A percentile compares a stretch with the other conserved stretches of the same genome.
phyloP scores from a whole-genome alignment of 345 rosid genomes.

The Turnera subulata region DNA sequence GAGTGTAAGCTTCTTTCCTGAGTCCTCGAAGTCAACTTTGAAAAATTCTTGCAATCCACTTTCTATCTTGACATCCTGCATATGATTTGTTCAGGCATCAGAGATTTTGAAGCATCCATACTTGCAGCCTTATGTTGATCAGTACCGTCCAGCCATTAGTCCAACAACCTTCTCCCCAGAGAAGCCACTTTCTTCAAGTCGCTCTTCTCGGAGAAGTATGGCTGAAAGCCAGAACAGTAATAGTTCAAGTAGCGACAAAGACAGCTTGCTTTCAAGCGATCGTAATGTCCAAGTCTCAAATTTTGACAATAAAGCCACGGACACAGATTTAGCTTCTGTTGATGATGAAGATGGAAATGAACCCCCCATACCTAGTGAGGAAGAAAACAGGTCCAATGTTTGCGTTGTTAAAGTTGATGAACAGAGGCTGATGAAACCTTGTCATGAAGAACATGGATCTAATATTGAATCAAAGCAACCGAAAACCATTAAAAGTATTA shows the following conservation, averaged over 20 bases:
- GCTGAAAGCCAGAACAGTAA: constrained; percentile 92
- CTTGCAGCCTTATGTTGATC: constrained; percentile 86
- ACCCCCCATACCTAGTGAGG: constrained; percentile 43
- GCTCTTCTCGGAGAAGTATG: constrained; percentile 52
- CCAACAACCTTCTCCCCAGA: constrained; percentile 40
- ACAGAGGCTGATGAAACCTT: constrained; percentile 39
- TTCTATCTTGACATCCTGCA: constrained; percentile 17
- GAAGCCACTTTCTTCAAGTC: constrained; percentile 45
- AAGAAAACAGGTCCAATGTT: constrained; percentile 31
- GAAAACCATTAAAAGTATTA: constrained; percentile 71
- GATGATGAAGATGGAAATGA: constrained; percentile 60
- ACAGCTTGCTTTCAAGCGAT: constrained; percentile 61
- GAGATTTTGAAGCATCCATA: constrained; percentile 97
- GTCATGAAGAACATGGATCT: constrained; percentile 39
- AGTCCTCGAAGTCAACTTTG: constrained; percentile 16
- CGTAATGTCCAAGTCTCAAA: constrained; percentile 34
- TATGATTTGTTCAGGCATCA: constrained; percentile 55
- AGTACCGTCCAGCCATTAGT: constrained; percentile 56
- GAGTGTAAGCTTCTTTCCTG: constrained; percentile 49
- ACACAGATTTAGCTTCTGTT: constrained; percentile 47
- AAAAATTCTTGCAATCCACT: constrained; percentile 10
- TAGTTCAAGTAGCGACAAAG: constrained; percentile 75
- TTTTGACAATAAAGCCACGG: constrained; percentile 44
- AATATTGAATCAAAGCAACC: constrained; percentile 67
- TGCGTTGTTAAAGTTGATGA: constrained; percentile 44